Evolutionary conservation across 1,139 yeast species (phyloP), one percentile per base, ranked within the genome.

Genomic region (Hyphopichia pseudoburtonii): DNA sequence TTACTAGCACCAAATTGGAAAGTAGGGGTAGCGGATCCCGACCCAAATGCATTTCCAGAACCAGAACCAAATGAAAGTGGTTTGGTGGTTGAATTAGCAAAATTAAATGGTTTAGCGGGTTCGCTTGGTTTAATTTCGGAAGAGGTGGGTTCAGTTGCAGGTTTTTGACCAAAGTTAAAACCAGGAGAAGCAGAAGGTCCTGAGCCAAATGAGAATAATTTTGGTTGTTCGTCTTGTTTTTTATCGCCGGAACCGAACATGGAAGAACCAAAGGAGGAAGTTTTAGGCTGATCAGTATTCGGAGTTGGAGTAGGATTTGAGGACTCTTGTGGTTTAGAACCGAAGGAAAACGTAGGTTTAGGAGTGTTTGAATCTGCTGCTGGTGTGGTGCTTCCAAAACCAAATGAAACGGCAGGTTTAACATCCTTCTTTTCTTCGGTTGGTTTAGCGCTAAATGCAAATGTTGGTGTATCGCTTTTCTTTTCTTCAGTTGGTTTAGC

Each of bases 171-270:
- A 17, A 18, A 30, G 10, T 17, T 23, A 14, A 23, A 31, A n/a
- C 33, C 37, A 16, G 30, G 29, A 4, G 28, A 19, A 21, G 21
- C 17, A 3, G 30, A 12, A 15, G 34, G 22, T 10, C 36, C 14
- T 8, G 51, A 39, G 5, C 58, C 64, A 46, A 62, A 59, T 7
- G 50, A 42, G 32, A 57, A 60, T 4, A 52, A 37, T 24, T 61
- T 57, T 29, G 52, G 57, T 14, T 45, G 32, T 9, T 26, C 36
- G 15, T 28, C 31, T 16, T 28, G 24, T 11, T 33, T 23, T 22
- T 17, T 14, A 12, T 24, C 23, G 10, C 23, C 23, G 10, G 25
- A 21, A 51, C 17, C n/a, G n/a, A n/a, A n/a, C n/a, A n/a, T n/a
- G n/a, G n/a, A n/a, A n/a, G n/a, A n/a, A n/a, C n/a, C n/a, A n/a